Evolutionary conservation across 352 stramenopile species (phyloP).

Genomic region (Globisporangium apiculatum): DNA sequence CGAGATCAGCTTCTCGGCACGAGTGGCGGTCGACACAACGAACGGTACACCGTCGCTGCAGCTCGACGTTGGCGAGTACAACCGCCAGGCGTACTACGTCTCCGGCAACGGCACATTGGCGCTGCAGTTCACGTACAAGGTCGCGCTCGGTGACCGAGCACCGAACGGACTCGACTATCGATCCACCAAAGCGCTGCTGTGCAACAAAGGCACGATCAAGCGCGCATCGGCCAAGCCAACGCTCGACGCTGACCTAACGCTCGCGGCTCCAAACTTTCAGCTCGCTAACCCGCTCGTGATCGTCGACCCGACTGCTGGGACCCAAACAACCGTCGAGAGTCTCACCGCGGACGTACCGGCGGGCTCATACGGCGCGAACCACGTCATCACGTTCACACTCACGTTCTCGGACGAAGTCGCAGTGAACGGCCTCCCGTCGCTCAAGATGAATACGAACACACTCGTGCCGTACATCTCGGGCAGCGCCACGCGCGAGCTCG

Average conservation of each 20-base stretch:
- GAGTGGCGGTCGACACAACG: slow-evolving; percentile 46
- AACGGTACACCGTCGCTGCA: slow-evolving; percentile 47
- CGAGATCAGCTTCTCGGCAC: slow-evolving; percentile 54
- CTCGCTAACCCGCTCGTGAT: slow-evolving; percentile 37
- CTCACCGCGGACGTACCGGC: slow-evolving; percentile 38
- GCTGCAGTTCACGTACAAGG: slow-evolving; percentile 59
- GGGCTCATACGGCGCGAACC: slow-evolving; percentile 62
- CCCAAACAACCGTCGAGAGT: slow-evolving; percentile 32
- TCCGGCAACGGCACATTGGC: slow-evolving; percentile 42
- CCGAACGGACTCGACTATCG: slow-evolving; percentile 44
- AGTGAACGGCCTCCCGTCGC: slow-evolving; percentile 33
- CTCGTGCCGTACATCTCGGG: slow-evolving; percentile 54
- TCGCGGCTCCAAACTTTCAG: slow-evolving; percentile 32
- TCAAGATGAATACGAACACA: slow-evolving; percentile 57
- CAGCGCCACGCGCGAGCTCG: slow-evolving; percentile 31
- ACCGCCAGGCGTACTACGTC: slow-evolving; percentile 55
- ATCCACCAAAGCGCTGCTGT: slow-evolving; percentile 29
- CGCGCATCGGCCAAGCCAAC: slow-evolving; percentile 37
- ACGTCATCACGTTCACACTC: slow-evolving; percentile 62
- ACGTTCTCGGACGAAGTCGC: slow-evolving; percentile 74
- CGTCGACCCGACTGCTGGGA: slow-evolving; percentile 36
- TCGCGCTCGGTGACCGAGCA: slow-evolving; percentile 51
- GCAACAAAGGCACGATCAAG: slow-evolving; percentile 61
- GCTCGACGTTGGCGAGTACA: slow-evolving; percentile 48
- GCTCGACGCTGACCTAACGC: slow-evolving; percentile 45